Percentiles rank a stretch among this genome's conserved stretches.
phyloP scores from a whole-genome alignment of 495 filamentous ascomycete genomes.

The Margaritispora aquatica region DNA sequence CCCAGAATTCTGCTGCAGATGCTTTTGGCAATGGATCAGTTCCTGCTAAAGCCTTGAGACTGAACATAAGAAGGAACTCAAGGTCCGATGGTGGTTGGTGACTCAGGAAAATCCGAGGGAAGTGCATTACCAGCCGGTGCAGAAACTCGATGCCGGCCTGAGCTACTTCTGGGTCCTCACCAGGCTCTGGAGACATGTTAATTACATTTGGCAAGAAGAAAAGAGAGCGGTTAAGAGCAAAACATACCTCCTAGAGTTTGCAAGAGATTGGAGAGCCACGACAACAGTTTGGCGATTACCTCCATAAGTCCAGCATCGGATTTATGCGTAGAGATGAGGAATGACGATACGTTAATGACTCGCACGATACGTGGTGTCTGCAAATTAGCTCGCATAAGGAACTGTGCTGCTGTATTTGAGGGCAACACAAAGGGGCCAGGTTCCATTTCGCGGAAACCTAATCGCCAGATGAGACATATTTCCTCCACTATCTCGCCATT shows the following conservation, averaged over 20 bases:
- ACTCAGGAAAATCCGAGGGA: constrained; percentile 50
- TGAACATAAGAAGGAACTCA: constrained; percentile 70
- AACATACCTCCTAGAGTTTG: constrained; percentile 52
- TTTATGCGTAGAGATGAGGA: constrained; percentile 34
- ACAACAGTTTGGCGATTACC: constrained; percentile 50
- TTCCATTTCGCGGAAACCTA: constrained; percentile 71
- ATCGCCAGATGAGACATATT: constrained; percentile 67
- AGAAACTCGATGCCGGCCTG: constrained; percentile 72
- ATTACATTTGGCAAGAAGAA: constrained; percentile 12
- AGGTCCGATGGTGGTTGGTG: constrained; percentile 43
- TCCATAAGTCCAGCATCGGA: constrained; percentile 27
- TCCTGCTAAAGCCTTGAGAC: constrained; percentile 62
- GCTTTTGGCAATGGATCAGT: constrained; percentile 75
- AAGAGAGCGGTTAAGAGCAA: not conserved
- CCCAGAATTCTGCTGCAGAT: constrained; percentile 78
- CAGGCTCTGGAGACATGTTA: constrained; percentile 36
- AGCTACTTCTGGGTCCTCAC: constrained; percentile 71
- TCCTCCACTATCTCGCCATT: constrained; percentile 69
- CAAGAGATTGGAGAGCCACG: constrained; percentile 61
- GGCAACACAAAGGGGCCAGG: constrained; percentile 76
- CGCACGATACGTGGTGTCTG: constrained; percentile 64
- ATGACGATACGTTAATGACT: constrained; percentile 71
- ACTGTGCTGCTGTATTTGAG: constrained; percentile 60
- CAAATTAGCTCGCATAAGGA: constrained; percentile 56
- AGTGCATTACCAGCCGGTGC: constrained; percentile 57